These are phyloP conservation scores for Zychaea mexicana DNA, from an alignment of 371 early-diverging fungal species.

Conservation along the genomic window DNA sequence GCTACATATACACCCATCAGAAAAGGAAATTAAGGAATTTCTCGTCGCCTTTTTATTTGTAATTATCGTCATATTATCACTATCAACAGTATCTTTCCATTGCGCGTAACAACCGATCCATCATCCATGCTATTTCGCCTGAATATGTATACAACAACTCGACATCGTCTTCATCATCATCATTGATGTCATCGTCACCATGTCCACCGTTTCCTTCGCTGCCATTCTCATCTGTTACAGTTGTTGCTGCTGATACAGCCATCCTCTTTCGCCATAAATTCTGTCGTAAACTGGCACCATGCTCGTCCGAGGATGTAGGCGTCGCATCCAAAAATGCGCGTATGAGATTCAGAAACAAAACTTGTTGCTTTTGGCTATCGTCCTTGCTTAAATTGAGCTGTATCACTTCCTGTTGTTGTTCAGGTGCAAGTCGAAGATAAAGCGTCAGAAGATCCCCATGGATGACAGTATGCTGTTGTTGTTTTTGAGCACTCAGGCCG, in stretches of 20 bases:
- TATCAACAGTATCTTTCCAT: slow-evolving; percentile 9
- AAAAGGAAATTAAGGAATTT: background rate
- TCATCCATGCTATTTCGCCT: background rate
- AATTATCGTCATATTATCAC: background rate
- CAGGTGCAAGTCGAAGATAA: slow-evolving; percentile 11
- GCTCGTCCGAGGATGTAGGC: background rate
- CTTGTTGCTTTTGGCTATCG: too few relatives aligned
- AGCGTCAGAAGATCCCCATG: slow-evolving; percentile 32
- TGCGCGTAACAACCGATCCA: slow-evolving; percentile 4
- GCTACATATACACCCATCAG: background rate
- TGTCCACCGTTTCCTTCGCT: too few relatives aligned
- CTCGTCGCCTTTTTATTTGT: background rate
- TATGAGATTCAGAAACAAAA: background rate
- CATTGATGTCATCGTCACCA: background rate
- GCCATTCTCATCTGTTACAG: too few relatives aligned
- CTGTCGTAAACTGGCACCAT: background rate
- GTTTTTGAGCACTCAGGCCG: slow-evolving; percentile 11
- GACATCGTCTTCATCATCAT: background rate
- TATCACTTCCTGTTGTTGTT: slow-evolving; percentile 10
- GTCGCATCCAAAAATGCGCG: background rate
- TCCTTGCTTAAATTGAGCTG: background rate
- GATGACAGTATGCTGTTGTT: slow-evolving; percentile 21
- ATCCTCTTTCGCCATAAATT: background rate
- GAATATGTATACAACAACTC: background rate
- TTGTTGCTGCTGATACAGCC: background rate